Conservation (phyloP, 495 filamentous ascomycete genomes). For the Beverwykella pulmonaria region DNA sequence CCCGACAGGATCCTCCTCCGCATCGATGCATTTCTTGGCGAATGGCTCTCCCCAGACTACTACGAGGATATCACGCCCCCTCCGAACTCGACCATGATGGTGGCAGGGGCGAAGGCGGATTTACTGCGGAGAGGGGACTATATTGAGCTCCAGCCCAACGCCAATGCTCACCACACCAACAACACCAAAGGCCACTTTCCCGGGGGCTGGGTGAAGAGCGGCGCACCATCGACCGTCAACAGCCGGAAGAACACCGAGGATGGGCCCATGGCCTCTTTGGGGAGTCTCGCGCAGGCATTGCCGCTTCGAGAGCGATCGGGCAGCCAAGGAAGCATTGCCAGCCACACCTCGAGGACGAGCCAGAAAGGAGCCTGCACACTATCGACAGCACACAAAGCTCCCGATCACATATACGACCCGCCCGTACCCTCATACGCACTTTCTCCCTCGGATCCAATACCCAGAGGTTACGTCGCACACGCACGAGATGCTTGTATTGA, state of each 20-base stretch:
- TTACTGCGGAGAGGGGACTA: slow-evolving; percentile 71
- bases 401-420: slow-evolving; percentile 59
- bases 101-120: slow-evolving; percentile 83
- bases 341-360: slow-evolving; percentile 14
- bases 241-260: slow-evolving; percentile 36
- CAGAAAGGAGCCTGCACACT: slow-evolving; percentile 3
- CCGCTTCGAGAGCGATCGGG: slow-evolving; percentile 51
- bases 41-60: slow-evolving; percentile 93
- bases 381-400: slow-evolving; percentile 30
- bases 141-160: slow-evolving; percentile 48
- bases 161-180: slow-evolving; percentile 5
- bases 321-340: slow-evolving; percentile 41
- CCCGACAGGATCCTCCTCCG: slow-evolving; percentile 63
- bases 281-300: slow-evolving; percentile 41
- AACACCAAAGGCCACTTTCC: slow-evolving; percentile 55
- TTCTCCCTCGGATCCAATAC: slow-evolving; percentile 77
- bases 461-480: slow-evolving; percentile 83
- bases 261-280: slow-evolving; percentile 36
- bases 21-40: slow-evolving; percentile 89
- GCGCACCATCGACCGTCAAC: slow-evolving; percentile 25
- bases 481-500: slow-evolving; percentile 86
- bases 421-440: slow-evolving; percentile 84
- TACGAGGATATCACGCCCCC: slow-evolving; percentile 90
- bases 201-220: slow-evolving; percentile 62
- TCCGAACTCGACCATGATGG: slow-evolving; percentile 80